Conservation (phyloP, 768 basidiomycete species). For the Pholiota microspora region DNA sequence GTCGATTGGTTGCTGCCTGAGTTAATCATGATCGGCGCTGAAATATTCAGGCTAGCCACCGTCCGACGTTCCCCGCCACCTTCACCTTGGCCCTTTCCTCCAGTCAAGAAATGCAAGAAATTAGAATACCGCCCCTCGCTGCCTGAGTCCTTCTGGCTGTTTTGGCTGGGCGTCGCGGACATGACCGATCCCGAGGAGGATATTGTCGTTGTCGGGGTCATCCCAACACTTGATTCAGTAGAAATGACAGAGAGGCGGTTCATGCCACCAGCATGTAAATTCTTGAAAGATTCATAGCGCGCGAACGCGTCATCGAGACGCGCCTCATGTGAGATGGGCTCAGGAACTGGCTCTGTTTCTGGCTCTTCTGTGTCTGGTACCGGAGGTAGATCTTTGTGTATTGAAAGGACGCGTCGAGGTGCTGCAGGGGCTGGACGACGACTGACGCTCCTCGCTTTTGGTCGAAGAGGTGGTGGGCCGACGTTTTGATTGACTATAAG, state of each 20-base stretch:
- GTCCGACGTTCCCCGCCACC: conserved; percentile 35
- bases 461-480: conserved; percentile 44
- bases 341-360: conserved; percentile 21
- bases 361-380: conserved; percentile 28
- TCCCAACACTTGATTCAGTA: conserved; percentile 27
- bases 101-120: conserved; percentile 63
- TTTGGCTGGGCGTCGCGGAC: conserved; percentile 12
- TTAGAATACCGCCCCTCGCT: conserved; percentile 40
- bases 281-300: conserved; percentile 82
- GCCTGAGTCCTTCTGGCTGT: neutral
- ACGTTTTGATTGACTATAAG: conserved; percentile 69
- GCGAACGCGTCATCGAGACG: conserved; percentile 84
- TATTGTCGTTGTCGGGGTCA: conserved; percentile 25
- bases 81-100: conserved; percentile 50
- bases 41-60: conserved; percentile 51
- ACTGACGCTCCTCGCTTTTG: conserved; percentile 27
- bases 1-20: conserved; percentile 6
- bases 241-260: conserved; percentile 69
- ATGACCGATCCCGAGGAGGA: conserved; percentile 20
- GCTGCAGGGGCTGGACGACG: conserved; percentile 54
- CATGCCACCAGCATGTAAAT: conserved; percentile 37
- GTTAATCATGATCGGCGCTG: conserved; percentile 57
- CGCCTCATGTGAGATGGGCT: conserved; percentile 34
- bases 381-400: conserved; percentile 53
- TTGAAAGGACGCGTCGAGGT: conserved; percentile 25